Conservation (phyloP, 139 green algal genomes). For the Helicosporidium sp. region DNA sequence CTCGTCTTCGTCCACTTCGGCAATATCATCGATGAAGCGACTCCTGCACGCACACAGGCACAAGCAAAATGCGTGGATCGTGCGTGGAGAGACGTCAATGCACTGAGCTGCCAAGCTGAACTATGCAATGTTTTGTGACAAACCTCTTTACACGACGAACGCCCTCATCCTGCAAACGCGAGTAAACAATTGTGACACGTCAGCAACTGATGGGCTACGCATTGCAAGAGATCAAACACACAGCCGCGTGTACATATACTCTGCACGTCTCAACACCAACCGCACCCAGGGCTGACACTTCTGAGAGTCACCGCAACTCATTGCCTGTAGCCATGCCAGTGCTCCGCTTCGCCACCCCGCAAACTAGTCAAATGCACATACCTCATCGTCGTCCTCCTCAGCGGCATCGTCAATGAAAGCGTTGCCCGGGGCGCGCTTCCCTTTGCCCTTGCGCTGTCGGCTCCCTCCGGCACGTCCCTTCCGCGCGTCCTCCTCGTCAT, state of each 20-base stretch:
- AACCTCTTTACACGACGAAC: not conserved
- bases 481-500: slow-evolving; percentile 17
- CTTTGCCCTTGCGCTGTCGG: not conserved
- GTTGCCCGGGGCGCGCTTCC: slow-evolving; percentile 11
- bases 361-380: not conserved
- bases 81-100: not conserved
- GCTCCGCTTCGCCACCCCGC: not conserved
- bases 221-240: not conserved
- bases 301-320: not conserved
- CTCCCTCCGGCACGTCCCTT: too few relatives aligned
- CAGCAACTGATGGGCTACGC: not conserved
- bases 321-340: not conserved
- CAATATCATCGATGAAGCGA: slow-evolving; percentile 74
- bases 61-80: not conserved
- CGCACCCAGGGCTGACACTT: too few relatives aligned
- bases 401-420: slow-evolving; percentile 30
- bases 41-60: slow-evolving; percentile 1
- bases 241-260: too few relatives aligned
- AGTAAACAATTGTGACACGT: not conserved
- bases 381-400: slow-evolving; percentile 18
- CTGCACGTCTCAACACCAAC: too few relatives aligned
- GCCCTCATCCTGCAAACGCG: slow-evolving; percentile 3
- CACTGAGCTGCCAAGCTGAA: not conserved
- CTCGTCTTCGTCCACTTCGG: slow-evolving; percentile 65
- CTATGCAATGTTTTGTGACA: not conserved